These are phyloP conservation scores for Hypocrella siamensis DNA, from an alignment of 2,329 filamentous ascomycete genomes.

Conservation along the genomic window DNA sequence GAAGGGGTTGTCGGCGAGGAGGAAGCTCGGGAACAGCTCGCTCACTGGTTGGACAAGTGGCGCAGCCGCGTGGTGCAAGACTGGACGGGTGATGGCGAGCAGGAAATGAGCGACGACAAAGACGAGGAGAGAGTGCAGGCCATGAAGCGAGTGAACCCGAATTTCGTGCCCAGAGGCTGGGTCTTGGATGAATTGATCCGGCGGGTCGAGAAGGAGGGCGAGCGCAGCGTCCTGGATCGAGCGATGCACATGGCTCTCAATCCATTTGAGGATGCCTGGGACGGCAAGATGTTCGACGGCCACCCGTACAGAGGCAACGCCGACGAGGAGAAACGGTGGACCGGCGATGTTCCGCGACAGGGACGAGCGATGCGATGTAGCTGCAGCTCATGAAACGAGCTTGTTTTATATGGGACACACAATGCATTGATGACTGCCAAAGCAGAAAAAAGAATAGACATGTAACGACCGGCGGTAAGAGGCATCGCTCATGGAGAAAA, in stretches of 20 bases:
- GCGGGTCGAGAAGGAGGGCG: conserved; percentile 69
- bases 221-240: conserved; percentile 60
- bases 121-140: conserved; percentile 49
- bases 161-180: conserved; percentile 83
- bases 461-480: conserved; percentile 66
- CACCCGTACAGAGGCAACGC: conserved; percentile 39
- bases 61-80: conserved; percentile 55
- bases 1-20: conserved; percentile 51
- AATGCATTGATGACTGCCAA: background rate
- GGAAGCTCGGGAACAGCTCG: conserved; percentile 50
- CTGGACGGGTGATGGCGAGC: conserved; percentile 42
- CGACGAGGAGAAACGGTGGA: conserved; percentile 69
- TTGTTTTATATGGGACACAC: background rate
- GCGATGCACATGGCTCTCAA: conserved; percentile 72
- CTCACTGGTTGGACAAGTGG: conserved; percentile 73
- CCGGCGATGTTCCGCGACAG: conserved; percentile 65
- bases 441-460: background rate
- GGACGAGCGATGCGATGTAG: conserved; percentile 83
- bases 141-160: conserved; percentile 85
- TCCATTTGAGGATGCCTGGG: conserved; percentile 73
- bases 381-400: conserved; percentile 58
- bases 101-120: conserved; percentile 16
- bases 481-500: conserved; percentile 42
- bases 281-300: conserved; percentile 29
- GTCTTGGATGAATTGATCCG: conserved; percentile 86